Base-by-base conservation (phyloP, 176 grass and related monocot genomes). In the Leersia perrieri region DNA sequence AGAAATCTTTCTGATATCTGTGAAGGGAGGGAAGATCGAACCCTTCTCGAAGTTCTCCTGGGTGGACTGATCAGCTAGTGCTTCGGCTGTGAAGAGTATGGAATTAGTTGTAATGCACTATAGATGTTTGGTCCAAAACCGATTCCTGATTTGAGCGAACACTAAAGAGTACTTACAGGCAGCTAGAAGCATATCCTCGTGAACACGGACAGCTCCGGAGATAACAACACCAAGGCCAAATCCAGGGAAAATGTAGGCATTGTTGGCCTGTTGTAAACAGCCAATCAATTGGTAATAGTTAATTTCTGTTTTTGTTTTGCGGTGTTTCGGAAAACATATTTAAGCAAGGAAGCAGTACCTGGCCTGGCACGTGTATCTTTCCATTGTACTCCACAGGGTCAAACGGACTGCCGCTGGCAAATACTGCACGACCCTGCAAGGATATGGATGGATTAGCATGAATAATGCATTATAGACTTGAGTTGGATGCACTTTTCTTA, bases 321-420 rank as follows among this genome's bases (percentile, higher is more conserved):
- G 44, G 33, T 32, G 9, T 44, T 34, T 51, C 40, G n/a, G 45
- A 70, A n/a, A 11, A 61, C 23, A 44, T 8, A n/a, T 68, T 42
- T 45, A 44, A 87, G 85, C 72, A 76, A 86, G 25, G 15, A 42
- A 69, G 49, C 6, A 0, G 53, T 86, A 99, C 97, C 93, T 99
- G 97, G 80, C 97, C 97, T 69, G 93, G 84, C 71, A 93, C 76
- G 85, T 78, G 83, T 75, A 85, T 62, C 85, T 88, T 96, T 33
- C 88, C 97, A 18, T 93, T 67, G 20, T 90, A 88, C 68, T 99
- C 93, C 35, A 99, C 88, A 57, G 93, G 91, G 66, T 75, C 89
- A 91, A 99, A 99, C 23, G 97, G 97, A 87, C 97, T 99, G 60
- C 97, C 97, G 70, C 97, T 99, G 72, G 97, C 97, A 95, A 99